phyloP scores from a whole-genome alignment of 345 rosid species.

The Gossypium arboreum region DNA sequence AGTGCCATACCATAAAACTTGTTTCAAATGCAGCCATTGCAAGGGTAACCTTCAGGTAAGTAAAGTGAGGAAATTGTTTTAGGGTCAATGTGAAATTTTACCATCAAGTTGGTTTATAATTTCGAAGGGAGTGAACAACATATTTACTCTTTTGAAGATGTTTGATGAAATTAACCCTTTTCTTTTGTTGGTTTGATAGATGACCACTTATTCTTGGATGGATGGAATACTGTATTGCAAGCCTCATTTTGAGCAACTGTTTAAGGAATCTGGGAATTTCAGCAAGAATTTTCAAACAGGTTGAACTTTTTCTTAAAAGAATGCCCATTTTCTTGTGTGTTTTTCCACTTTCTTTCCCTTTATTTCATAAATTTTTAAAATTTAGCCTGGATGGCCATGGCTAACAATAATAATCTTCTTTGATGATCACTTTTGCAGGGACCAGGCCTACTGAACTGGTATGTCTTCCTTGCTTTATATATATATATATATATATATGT shows the following conservation, averaged over 20 bases:
- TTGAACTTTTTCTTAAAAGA: slow-evolving; percentile 3
- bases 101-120: too few species aligned
- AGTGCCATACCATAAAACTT: slow-evolving; percentile 76
- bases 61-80: not conserved
- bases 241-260: slow-evolving; percentile 95
- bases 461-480: slow-evolving; percentile 16
- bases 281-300: slow-evolving; percentile 91
- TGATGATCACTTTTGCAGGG: slow-evolving; percentile 27
- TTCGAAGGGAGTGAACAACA: too few species aligned
- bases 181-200: slow-evolving; percentile 37
- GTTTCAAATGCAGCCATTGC: slow-evolving; percentile 97
- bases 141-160: not conserved
- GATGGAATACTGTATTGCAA: slow-evolving; percentile 97
- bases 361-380: not conserved
- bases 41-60: slow-evolving; percentile 83
- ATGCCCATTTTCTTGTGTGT: not conserved
- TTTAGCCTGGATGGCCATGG: not conserved
- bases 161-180: not conserved
- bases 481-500: not conserved
- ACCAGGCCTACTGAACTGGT: slow-evolving; percentile 59
- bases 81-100: too few species aligned
- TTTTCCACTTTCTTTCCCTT: not conserved
- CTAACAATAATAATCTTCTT: slow-evolving; percentile 14
- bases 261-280: slow-evolving; percentile 98
- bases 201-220: slow-evolving; percentile 98